phyloP scores from a whole-genome alignment of 805 yeast genomes.

The Metschnikowia anglica region DNA sequence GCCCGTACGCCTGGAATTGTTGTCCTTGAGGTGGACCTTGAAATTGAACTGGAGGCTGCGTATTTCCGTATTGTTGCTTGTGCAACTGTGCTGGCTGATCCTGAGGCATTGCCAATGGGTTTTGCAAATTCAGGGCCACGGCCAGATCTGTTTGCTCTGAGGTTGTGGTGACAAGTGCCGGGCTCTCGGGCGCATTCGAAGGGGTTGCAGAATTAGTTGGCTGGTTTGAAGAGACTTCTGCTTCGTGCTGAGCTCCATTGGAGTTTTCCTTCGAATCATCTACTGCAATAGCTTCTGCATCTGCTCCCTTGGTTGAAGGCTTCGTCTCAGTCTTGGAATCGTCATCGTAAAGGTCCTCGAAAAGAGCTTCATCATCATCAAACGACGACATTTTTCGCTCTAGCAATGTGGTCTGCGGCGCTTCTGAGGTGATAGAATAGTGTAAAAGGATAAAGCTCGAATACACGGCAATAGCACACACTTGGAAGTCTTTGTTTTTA shows the following conservation, averaged over 20 bases:
- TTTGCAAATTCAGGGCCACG: background rate
- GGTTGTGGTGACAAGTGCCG: background rate
- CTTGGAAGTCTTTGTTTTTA: background rate
- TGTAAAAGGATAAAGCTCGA: background rate
- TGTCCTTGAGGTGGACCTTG: background rate
- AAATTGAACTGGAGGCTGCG: background rate
- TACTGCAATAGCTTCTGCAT: constrained; percentile 2
- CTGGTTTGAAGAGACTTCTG: background rate
- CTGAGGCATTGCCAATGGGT: background rate
- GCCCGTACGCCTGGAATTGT: constrained; percentile 3
- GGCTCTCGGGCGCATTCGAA: background rate
- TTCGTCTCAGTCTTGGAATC: constrained; percentile 17
- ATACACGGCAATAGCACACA: background rate
- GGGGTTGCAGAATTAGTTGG: background rate
- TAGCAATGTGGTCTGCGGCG: background rate
- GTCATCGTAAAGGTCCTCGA: constrained; percentile 78
- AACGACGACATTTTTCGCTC: constrained; percentile 30
- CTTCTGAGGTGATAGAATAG: background rate
- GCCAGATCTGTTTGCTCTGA: background rate
- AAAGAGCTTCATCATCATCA: constrained; percentile 92
- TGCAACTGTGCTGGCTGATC: background rate
- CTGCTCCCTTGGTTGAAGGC: constrained; percentile 12
- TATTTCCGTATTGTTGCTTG: constrained; percentile 5
- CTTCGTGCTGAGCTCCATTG: background rate
- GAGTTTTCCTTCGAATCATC: background rate